Evolutionary conservation across 2,329 filamentous ascomycete genomes (phyloP), one percentile per base, ranked within the genome.

Genomic region (Trichophyton equinum): DNA sequence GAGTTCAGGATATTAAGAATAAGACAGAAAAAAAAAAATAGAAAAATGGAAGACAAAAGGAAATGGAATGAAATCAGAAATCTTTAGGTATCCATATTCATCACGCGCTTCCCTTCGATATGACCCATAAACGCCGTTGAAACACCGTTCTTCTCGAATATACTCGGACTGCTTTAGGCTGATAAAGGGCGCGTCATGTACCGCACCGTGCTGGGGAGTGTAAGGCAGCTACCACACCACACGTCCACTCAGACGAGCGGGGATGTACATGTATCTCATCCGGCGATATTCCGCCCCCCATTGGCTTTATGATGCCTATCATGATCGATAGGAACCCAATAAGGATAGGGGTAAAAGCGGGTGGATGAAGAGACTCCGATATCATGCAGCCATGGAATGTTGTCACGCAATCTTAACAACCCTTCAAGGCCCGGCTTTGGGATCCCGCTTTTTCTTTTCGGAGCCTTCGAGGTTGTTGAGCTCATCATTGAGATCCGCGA

Each of bases 21-120:
- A 27, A 15, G 22, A 51, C 11, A 51, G 9, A 25, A 36, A n/a
- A 55, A 36, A 53, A 27, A 6, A 27, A 18, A 27, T 18, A 53
- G n/a, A 6, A 27, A 9, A 55, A 55, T 27, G 33, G 22, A 51
- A 51, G 20, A 36, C 5, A 38, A 18, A 53, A n/a, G 30, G 30
- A 55, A 55, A 55, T 9, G 27, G 5, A 53, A 30, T 51, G 51
- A 36, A 55, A 55, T 51, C 20, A 51, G 20, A 51, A 51, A 27
- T 25, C 20, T 51, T 51, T 51, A 55, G 51, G 51, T 55, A 55
- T 55, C 51, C 51, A 36, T n/a, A 55, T 55, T 55, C 51, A 20
- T 55, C 27, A 55, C 51, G 51, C 51, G 51, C 51, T 55, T 55
- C 51, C 51, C 51, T 55, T 55, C 27, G n/a, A 55, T 55, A 55